These are phyloP conservation scores for Entomortierella lignicola DNA, from an alignment of 192 early-diverging fungal species.

Conservation along the genomic window DNA sequence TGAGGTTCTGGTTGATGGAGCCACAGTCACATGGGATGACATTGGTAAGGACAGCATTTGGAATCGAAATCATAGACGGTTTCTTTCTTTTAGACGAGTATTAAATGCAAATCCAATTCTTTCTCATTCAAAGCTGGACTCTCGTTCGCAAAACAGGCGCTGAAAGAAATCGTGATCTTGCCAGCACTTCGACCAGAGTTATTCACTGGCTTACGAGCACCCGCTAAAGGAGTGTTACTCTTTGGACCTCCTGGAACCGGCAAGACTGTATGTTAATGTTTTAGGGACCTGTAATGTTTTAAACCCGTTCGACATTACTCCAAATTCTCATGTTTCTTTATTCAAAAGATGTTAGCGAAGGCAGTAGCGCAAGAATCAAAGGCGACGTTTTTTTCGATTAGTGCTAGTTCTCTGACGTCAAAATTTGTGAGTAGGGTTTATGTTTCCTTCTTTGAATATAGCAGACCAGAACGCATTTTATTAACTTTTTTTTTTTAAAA, in stretches of 20 bases:
- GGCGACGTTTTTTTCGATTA: constrained; percentile 90
- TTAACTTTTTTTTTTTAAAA: too few species aligned
- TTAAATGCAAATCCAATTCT: too few species aligned
- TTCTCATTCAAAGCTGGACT: constrained; percentile 69
- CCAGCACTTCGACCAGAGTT: constrained; percentile 75
- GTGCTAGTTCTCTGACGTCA: constrained; percentile 86
- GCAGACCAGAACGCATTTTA: too few species aligned
- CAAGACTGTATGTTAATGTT: constrained; percentile 80
- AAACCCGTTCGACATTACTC: neutral
- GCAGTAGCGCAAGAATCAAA: constrained; percentile 65
- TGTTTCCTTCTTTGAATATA: neutral
- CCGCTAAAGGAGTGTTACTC: constrained; percentile 90
- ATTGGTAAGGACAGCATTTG: constrained; percentile 22
- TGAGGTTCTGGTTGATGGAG: constrained; percentile 48
- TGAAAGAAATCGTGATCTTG: constrained; percentile 82
- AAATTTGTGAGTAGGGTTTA: constrained; percentile 77
- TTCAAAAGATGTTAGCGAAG: constrained; percentile 41
- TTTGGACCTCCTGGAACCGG: constrained; percentile 95
- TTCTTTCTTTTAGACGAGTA: neutral
- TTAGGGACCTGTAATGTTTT: neutral
- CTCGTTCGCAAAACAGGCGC: constrained; percentile 76
- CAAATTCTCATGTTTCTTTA: neutral
- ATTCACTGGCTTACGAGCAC: constrained; percentile 72
- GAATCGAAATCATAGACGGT: neutral
- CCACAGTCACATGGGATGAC: constrained; percentile 78